Conservation (phyloP, 176 grass and related monocot genomes). For the Guadua angustifolia region DNA sequence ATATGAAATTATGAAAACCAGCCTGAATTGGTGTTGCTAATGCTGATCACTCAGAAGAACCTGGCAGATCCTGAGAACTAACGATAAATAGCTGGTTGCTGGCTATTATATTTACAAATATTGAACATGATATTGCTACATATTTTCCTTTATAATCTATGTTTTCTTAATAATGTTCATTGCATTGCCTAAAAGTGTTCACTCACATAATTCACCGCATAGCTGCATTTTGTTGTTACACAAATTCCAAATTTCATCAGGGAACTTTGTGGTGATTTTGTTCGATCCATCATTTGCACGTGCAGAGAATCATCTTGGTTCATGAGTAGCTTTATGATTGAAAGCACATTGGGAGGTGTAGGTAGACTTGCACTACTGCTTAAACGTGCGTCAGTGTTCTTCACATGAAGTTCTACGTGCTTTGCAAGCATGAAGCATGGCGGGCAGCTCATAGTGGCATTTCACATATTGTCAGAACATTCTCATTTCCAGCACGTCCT, state of each 20-base stretch:
- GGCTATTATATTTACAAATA: not conserved
- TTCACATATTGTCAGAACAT: not conserved
- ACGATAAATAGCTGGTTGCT: not conserved
- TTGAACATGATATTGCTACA: not conserved
- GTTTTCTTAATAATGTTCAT: not conserved
- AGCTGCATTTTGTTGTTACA: not conserved
- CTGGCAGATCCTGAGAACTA: not conserved
- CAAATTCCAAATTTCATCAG: not conserved
- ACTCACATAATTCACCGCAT: not conserved
- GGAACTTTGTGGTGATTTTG: not conserved
- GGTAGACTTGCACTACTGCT: not conserved
- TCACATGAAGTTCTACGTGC: not conserved
- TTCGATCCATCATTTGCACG: not conserved
- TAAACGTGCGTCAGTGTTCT: not conserved
- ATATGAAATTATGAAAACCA: not conserved
- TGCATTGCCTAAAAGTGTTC: not conserved
- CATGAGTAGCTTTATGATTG: not conserved
- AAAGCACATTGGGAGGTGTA: not conserved
- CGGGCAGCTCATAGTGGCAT: not conserved
- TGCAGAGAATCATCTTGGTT: not conserved
- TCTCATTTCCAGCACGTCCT: not conserved
- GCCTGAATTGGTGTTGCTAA: not conserved
- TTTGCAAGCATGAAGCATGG: conserved; percentile 1
- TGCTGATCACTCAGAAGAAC: conserved; percentile 1
- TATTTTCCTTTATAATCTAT: not conserved